Conservation (phyloP, 768 basidiomycete species). For the Xanthoconium stramineum region DNA sequence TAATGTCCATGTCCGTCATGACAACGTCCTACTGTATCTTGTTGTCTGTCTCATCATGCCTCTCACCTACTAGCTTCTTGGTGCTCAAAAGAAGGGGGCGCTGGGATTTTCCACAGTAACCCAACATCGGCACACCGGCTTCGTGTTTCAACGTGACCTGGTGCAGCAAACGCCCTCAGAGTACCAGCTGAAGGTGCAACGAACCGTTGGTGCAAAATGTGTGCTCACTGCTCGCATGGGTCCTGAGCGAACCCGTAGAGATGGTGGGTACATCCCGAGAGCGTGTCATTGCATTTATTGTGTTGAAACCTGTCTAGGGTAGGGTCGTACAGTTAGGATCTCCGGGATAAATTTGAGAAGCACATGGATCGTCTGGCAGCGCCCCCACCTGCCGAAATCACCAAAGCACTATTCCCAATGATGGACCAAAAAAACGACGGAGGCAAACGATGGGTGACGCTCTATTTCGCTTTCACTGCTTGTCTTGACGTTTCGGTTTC, state of each 20-base stretch:
- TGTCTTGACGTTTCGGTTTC: neutral
- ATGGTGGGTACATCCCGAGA: slow-evolving; percentile 50
- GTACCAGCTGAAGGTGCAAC: slow-evolving; percentile 87
- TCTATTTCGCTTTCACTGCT: neutral
- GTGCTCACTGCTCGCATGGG: slow-evolving; percentile 92
- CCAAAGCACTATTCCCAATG: slow-evolving; percentile 93
- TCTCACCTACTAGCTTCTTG: slow-evolving; percentile 72
- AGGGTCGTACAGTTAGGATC: slow-evolving; percentile 74
- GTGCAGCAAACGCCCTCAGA: slow-evolving; percentile 84
- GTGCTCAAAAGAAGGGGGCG: slow-evolving; percentile 89
- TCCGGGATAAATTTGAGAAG: slow-evolving; percentile 88
- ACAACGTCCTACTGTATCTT: slow-evolving; percentile 11
- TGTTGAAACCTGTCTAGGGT: slow-evolving; percentile 39
- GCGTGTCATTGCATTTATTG: neutral
- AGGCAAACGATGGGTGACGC: slow-evolving; percentile 83
- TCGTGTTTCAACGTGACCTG: slow-evolving; percentile 91
- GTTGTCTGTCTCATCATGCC: neutral
- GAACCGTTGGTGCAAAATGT: slow-evolving; percentile 90
- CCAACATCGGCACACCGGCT: slow-evolving; percentile 91
- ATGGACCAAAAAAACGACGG: slow-evolving; percentile 95
- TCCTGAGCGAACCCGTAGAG: slow-evolving; percentile 72
- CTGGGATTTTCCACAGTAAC: slow-evolving; percentile 88
- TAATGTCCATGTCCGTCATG: slow-evolving; percentile 80
- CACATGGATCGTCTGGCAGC: slow-evolving; percentile 89
- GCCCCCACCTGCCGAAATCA: slow-evolving; percentile 90